phyloP scores from a whole-genome alignment of 2,329 filamentous ascomycete genomes.

The Cytospora mali region DNA sequence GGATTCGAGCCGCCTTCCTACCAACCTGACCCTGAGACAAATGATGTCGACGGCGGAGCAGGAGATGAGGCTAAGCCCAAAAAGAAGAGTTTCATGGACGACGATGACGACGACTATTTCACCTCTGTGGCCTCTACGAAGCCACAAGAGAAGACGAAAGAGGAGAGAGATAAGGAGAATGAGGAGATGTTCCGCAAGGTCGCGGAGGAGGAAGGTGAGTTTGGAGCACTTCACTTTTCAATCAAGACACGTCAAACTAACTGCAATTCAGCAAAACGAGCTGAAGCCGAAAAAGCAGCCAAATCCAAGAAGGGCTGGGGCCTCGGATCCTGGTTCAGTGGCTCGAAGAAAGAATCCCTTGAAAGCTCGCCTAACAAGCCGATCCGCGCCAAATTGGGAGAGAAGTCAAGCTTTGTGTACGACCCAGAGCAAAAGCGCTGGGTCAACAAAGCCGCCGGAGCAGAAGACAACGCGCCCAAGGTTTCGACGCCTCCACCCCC shows the following conservation, averaged over 20 bases:
- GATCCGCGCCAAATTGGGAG: conserved; percentile 92
- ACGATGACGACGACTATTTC: conserved; percentile 75
- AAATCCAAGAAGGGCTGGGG: conserved; percentile 72
- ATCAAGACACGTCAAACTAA: conserved; percentile 24
- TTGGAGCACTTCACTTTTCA: conserved; percentile 21
- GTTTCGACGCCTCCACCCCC: conserved; percentile 80
- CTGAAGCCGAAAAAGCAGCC: conserved; percentile 52
- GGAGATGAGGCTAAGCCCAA: conserved; percentile 61
- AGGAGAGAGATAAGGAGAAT: conserved; percentile 75
- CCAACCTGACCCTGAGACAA: conserved; percentile 51
- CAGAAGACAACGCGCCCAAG: conserved; percentile 61
- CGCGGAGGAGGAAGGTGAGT: conserved; percentile 73
- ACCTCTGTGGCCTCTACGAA: conserved; percentile 48
- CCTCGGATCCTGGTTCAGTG: conserved; percentile 83
- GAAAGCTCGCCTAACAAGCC: conserved; percentile 59
- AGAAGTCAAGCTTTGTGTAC: conserved; percentile 90
- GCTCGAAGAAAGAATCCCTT: conserved; percentile 65
- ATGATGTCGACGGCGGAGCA: conserved; percentile 48
- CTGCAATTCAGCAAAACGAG: conserved; percentile 59
- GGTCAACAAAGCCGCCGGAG: conserved; percentile 91
- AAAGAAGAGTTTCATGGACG: conserved; percentile 80
- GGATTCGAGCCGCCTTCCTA: conserved; percentile 59
- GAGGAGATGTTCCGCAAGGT: conserved; percentile 84
- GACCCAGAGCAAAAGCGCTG: conserved; percentile 96
- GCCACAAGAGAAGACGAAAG: conserved; percentile 61